Base-by-base conservation (phyloP, 768 basidiomycete species). In the Lactarius deliciosus region DNA sequence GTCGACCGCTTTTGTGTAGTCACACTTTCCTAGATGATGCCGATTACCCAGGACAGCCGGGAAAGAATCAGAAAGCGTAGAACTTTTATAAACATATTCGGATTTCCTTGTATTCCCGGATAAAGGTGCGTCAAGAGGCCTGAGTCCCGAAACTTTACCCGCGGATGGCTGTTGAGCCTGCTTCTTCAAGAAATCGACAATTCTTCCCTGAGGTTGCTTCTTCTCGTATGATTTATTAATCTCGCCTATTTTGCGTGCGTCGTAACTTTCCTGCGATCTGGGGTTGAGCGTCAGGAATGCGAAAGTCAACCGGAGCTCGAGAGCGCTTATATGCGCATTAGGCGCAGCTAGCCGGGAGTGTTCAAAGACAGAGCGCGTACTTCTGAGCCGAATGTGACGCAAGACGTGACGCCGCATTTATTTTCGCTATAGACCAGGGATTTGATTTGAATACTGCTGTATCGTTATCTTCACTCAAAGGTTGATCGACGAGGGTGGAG, bases 351-450 rank as follows among this genome's bases (percentile, higher is more conserved):
- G 50, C 25, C 13, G 2, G 50, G 38, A 57, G 20, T n/a, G 1
- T 54, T 60, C 54, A 15, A 43, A 50, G 41, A 59, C 1, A 7
- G 58, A 36, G 36, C 36, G 58, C 66, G 10, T 64, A 68, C 66
- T 64, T 64, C 38, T 72, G 63, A 30, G 56, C 30, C 41, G 74
- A 60, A 15, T 89, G 83, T 40, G 80, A 79, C 0, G 84, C 83
- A 54, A 91, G 59, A 15, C 90, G 83, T 40, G 80, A 79, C 0
- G 84, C 83, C 53, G 91, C 91, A 69, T 93, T 93, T 36, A 90
- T 85, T 71, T 86, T 89, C 4, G 91, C 91, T 64, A 93, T 91
- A 63, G 83, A 85, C 82, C 90, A 93, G 0, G 91, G 91, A 72
- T 91, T 92, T 0, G 89, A 84, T 59, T 85, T 89, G 77, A 86